phyloP scores from a whole-genome alignment of 139 green algal genomes.

The Zygnema cylindricum region DNA sequence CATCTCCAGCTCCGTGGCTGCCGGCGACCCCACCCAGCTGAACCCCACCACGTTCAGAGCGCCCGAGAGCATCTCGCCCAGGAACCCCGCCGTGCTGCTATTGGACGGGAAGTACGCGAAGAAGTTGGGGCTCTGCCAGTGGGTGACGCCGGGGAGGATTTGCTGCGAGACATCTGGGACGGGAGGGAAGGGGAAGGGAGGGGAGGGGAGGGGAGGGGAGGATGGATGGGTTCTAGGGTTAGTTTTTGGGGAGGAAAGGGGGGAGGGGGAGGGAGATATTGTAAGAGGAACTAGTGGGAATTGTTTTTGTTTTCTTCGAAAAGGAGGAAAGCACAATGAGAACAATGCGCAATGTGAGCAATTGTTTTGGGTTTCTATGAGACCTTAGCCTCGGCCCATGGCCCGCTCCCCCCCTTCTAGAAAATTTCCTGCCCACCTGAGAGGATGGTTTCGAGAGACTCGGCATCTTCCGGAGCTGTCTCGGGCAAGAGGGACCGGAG shows the following conservation, averaged over 20 bases:
- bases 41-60: slow-evolving; percentile 78
- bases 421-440: too few species aligned
- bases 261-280: not conserved
- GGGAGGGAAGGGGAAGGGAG: not conserved
- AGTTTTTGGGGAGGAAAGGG: not conserved
- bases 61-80: slow-evolving; percentile 78
- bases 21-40: slow-evolving; percentile 73
- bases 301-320: too few species aligned
- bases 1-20: slow-evolving; percentile 84
- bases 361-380: too few species aligned
- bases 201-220: not conserved
- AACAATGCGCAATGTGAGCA: too few species aligned
- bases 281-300: not conserved
- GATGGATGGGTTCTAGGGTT: not conserved
- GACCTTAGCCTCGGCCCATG: too few species aligned
- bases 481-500: slow-evolving; percentile 67
- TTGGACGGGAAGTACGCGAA: slow-evolving; percentile 82
- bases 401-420: too few species aligned
- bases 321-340: too few species aligned
- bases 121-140: slow-evolving; percentile 87
- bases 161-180: slow-evolving; percentile 68
- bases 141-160: slow-evolving; percentile 79
- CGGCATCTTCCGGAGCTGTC: slow-evolving; percentile 66
- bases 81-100: slow-evolving; percentile 70
- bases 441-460: slow-evolving; percentile 71